Evolutionary conservation across 164 flowering plant species (phyloP), one percentile per base, ranked within the genome.

Genomic region (Stephania cephalantha): DNA sequence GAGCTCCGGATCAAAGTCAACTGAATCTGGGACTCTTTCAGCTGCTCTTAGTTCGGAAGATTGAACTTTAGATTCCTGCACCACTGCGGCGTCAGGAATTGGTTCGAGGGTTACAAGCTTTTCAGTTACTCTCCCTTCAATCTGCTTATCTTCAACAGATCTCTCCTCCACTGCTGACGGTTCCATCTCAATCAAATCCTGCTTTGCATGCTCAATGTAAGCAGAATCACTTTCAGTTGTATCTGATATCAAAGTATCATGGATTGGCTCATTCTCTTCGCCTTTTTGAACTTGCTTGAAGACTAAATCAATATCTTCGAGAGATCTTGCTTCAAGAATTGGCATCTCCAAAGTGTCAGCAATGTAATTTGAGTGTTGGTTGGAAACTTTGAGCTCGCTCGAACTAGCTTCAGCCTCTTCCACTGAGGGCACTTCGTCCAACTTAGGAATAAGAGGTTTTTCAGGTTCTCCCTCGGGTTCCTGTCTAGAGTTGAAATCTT

Each of bases 271-370:
- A 9, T 83, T 79, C 78, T 83, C 82, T 63, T 79, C 77, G 15
- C 79, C 85, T 20, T 82, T 79, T 2, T 78, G 71, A 45, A 68
- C 69, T 55, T 78, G 66, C 73, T 74, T 55, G 20, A 68, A 78
- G 71, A 72, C 81, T 75, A 72, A 63, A 70, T 73, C 75, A 70
- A 79, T 77, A 75, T 83, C 83, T 61, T 82, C 84, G 11, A 69
- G 48, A 55, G 87, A 70, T 73, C 78, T 84, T 48, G 79, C 85
- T 75, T 84, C 85, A 69, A 80, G 78, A 76, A 79, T 79, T 18
- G 89, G 87, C 1, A 83, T 73, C 61, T 77, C 82, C 72, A 69
- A 31, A 46, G 55, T 50, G 42, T 66, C 65, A 18, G 65, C 25
- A 15, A 46, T 11, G 44, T 61, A 52, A 35, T 31, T 25, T 64